Evolutionary conservation across 345 rosid species (phyloP), one percentile per base, ranked within the genome.

Genomic region (Gossypium arboreum): DNA sequence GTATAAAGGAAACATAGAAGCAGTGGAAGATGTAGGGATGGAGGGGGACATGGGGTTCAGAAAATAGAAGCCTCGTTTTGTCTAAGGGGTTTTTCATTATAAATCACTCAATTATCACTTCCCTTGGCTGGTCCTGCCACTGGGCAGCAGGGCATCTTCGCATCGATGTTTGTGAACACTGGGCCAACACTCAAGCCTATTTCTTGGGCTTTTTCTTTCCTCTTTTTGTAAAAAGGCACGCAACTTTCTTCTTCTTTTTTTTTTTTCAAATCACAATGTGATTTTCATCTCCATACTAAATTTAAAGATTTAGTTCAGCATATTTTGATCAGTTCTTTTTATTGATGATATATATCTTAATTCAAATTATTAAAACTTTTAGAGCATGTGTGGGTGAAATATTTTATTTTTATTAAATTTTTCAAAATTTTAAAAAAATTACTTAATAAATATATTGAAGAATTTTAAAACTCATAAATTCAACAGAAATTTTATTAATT

Each of bases 1-100:
- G 84, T 69, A 56, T 80, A 85, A 83, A 78, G 88, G 86, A 77
- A 82, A 85, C 90, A 86, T 76, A 72, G 87, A 78, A 80, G 80
- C 92, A 82, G 92, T 67, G 78, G 43, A 56, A 22, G 54, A 9
- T 90, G 97, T 86, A 79, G 90, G 95, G 90, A 76, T 82, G 78
- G 52, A 80, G 83, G 89, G 95, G 77, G 86, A 90, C 95, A 90
- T 69, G 68, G 18, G 51, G 73, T 77, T 81, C 85, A 78, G 80
- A 77, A 20, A 68, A 80, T 80, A n/a, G 34, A 75, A 68, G 4
- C 63, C 76, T 76, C 82, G n/a, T 73, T 79, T 79, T 83, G 86
- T 79, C 85, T 70, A 45, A 11, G 12, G 41, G 41, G 41, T 54
- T 54, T 6, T 20, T 18, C 24, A 9, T 57, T 57, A 57, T 5